Evolutionary conservation across 2,329 filamentous ascomycete species (phyloP).

Genomic region (Westerdykella ornata): DNA sequence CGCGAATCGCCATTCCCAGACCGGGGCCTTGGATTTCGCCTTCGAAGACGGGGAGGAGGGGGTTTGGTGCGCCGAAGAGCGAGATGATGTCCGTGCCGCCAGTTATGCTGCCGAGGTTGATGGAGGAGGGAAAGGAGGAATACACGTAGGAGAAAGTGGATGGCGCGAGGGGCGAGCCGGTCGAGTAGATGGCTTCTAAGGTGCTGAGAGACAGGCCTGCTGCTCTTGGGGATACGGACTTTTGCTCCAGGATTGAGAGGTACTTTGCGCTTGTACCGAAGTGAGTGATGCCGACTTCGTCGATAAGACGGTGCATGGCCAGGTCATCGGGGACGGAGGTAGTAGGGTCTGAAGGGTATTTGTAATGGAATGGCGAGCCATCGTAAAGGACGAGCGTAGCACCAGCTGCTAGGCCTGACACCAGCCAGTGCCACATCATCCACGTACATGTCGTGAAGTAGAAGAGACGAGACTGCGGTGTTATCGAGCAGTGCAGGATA

Average conservation of each 20-base stretch:
- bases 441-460: constrained; percentile 94
- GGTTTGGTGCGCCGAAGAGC: constrained; percentile 78
- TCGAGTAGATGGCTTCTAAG: constrained; percentile 85
- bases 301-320: constrained; percentile 74
- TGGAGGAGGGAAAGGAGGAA: constrained; percentile 65
- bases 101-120: constrained; percentile 89
- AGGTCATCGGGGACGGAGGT: constrained; percentile 60
- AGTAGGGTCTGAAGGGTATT: constrained; percentile 37
- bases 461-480: constrained; percentile 65
- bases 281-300: constrained; percentile 76
- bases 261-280: constrained; percentile 96
- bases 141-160: constrained; percentile 92
- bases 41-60: constrained; percentile 44
- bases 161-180: constrained; percentile 83
- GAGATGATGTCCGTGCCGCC: constrained; percentile 96
- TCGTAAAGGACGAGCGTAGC: constrained; percentile 83
- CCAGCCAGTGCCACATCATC: constrained; percentile 99
- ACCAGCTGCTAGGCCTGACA: constrained; percentile 77
- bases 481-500: constrained; percentile 75
- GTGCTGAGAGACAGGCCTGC: constrained; percentile 48
- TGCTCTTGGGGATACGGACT: constrained; percentile 35
- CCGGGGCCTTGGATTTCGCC: constrained; percentile 47
- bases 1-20: constrained; percentile 47
- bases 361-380: constrained; percentile 71
- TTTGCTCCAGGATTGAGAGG: constrained; percentile 81